Base-by-base conservation (phyloP, 2,329 filamentous ascomycete genomes). In the Monilinia fructicola region DNA sequence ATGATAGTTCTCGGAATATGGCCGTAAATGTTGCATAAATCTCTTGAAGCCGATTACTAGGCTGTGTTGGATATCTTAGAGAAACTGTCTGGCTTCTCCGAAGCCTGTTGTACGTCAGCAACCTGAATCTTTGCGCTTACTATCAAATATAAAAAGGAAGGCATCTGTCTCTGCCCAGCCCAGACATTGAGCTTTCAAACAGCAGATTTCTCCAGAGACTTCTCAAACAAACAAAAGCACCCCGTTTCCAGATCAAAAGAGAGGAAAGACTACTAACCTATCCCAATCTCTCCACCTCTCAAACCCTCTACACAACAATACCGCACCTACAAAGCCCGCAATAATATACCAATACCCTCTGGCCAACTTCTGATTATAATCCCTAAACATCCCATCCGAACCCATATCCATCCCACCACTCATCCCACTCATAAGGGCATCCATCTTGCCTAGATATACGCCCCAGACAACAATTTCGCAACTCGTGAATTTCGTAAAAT, bases 11-110 rank as follows among this genome's bases (percentile, higher is more conserved):
- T 71, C 86, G 84, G 5, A 79, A 70, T 52, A 88, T 74, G 21
- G 86, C 85, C 0, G 85, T 87, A 53, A 81, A 74, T 2, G 86
- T 88, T 6, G 86, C 86, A 83, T 85, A 88, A 61, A 77, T 68
- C 71, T 86, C 83, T 46, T 80, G 74, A 46, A 83, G 73, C 10
- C 67, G 64, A 54, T 79, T 82, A 42, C 77, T 77, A 2, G 85
- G 85, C 64, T 80, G 81, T 3, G 85, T 86, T 4, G 86, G 84
- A 67, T 81, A 82, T 52, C 78, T 74, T 59, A 81, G 74, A 0
- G 68, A 68, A 44, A 67, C 46, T 46, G 67, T 66, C 26, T 77
- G 76, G 58, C 79, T 81, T 67, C 77, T 78, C 67, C 80, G 80
- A 54, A 87, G 71, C 69, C 85, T 87, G 21, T 53, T 53, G 4